Evolutionary conservation across 768 basidiomycete genomes (phyloP).

Genomic region (Leccinum fibrillosum): DNA sequence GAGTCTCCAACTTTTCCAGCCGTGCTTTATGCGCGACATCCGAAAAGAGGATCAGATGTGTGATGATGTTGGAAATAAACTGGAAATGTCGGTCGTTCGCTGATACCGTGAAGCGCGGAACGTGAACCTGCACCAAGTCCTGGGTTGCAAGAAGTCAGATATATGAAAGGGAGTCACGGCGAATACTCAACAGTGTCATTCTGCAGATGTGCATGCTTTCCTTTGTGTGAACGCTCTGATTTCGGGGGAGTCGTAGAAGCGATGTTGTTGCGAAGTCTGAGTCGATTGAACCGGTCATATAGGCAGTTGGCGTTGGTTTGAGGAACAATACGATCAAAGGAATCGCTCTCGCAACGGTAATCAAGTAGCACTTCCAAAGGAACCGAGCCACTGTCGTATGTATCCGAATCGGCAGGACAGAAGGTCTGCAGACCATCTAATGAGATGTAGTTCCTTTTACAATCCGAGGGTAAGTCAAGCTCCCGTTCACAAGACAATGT

Average conservation of each 20-base stretch:
- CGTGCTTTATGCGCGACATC: slow-evolving; percentile 82
- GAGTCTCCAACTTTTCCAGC: slow-evolving; percentile 72
- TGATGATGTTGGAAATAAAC: slow-evolving; percentile 83
- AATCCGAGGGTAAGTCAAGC: slow-evolving; percentile 2
- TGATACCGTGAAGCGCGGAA: slow-evolving; percentile 84
- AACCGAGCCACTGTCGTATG: slow-evolving; percentile 53
- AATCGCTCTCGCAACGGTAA: slow-evolving; percentile 71
- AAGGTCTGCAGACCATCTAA: slow-evolving; percentile 86
- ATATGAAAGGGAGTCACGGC: background rate
- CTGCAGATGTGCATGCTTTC: slow-evolving; percentile 47
- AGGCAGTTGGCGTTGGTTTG: slow-evolving; percentile 83
- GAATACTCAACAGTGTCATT: slow-evolving; percentile 55
- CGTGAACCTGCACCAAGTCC: slow-evolving; percentile 79
- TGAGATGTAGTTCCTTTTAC: slow-evolving; percentile 66
- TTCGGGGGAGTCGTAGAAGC: slow-evolving; percentile 49
- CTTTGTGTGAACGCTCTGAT: slow-evolving; percentile 28
- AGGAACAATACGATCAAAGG: slow-evolving; percentile 87
- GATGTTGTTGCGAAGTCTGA: slow-evolving; percentile 73
- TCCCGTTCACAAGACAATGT: background rate
- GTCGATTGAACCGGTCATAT: slow-evolving; percentile 93
- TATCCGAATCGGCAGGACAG: slow-evolving; percentile 53
- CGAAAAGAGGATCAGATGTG: slow-evolving; percentile 83
- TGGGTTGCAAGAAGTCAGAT: slow-evolving; percentile 29
- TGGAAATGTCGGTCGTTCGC: slow-evolving; percentile 81
- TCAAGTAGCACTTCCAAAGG: slow-evolving; percentile 93